These are phyloP conservation scores for Obba rivulosa DNA, from an alignment of 768 basidiomycete genomes.

Conservation along the genomic window DNA sequence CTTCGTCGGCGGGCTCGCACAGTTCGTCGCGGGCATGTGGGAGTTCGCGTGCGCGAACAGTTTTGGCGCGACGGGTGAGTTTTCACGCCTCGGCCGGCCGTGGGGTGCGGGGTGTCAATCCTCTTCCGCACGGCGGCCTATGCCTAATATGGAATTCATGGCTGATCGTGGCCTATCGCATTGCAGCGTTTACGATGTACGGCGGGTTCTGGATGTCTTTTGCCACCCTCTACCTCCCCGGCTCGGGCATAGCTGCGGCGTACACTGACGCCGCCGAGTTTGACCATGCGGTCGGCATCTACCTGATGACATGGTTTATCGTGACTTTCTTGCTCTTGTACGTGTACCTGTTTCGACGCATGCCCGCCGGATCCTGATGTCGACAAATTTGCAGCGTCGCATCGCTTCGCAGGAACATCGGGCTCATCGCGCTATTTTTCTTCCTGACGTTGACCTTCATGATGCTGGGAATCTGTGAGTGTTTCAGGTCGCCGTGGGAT, in stretches of 20 bases:
- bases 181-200: constrained; percentile 70
- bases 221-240: constrained; percentile 66
- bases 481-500: neutral
- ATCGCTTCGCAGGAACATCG: constrained; percentile 44
- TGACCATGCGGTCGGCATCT: constrained; percentile 64
- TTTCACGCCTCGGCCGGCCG: neutral
- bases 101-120: neutral
- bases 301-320: constrained; percentile 67
- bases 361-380: neutral
- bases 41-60: constrained; percentile 48
- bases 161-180: too few relatives aligned
- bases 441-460: constrained; percentile 51
- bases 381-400: constrained; percentile 34
- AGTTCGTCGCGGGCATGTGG: constrained; percentile 90
- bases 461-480: constrained; percentile 37
- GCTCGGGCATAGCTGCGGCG: constrained; percentile 53
- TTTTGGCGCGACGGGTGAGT: constrained; percentile 70
- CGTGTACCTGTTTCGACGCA: constrained; percentile 18
- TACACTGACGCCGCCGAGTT: constrained; percentile 42
- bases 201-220: constrained; percentile 90
- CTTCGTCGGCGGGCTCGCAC: constrained; percentile 78
- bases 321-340: constrained; percentile 68
- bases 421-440: constrained; percentile 44
- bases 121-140: too few relatives aligned
- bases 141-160: too few relatives aligned